Evolutionary conservation across 2,329 filamentous ascomycete species (phyloP).

Genomic region (Fusarium coffeatum): DNA sequence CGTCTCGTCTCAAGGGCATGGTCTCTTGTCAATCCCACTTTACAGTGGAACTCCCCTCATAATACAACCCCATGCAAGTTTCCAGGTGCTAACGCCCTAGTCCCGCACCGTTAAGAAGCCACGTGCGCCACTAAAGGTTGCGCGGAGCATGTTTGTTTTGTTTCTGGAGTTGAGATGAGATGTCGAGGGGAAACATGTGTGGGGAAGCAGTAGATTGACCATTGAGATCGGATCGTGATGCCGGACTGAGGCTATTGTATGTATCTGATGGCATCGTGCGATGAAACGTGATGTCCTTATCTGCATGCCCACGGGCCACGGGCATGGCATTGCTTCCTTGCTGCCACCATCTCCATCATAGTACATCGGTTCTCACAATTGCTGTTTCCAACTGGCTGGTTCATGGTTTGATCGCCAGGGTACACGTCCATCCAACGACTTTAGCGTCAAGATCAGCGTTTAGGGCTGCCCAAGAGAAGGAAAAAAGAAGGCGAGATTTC

Average conservation of each 20-base stretch:
- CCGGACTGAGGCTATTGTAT: constrained; percentile 27
- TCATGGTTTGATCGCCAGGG: constrained; percentile 35
- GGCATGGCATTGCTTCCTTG: constrained; percentile 25
- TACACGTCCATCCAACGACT: constrained; percentile 32
- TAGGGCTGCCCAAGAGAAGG: constrained; percentile 22
- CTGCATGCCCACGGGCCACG: constrained; percentile 10
- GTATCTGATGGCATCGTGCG: constrained; percentile 25
- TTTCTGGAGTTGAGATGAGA: constrained; percentile 23
- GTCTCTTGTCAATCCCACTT: constrained; percentile 7
- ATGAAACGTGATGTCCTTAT: constrained; percentile 1
- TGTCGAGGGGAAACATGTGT: constrained; percentile 34
- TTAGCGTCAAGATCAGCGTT: constrained; percentile 34
- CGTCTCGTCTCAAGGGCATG: constrained; percentile 11
- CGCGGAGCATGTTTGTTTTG: constrained; percentile 21
- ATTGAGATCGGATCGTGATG: constrained; percentile 42
- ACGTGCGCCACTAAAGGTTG: constrained; percentile 47
- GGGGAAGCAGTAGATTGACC: constrained; percentile 40
- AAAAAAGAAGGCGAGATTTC: constrained; percentile 6
- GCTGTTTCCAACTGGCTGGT: constrained; percentile 35
- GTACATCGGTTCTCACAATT: constrained; percentile 27
- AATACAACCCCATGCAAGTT: constrained; percentile 37
- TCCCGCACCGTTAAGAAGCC: constrained; percentile 48
- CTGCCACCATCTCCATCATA: constrained; percentile 33
- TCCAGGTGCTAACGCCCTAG: constrained; percentile 40
- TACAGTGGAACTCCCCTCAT: constrained; percentile 21